phyloP scores from a whole-genome alignment of 306 rosid genomes.

The Biancaea sappan region DNA sequence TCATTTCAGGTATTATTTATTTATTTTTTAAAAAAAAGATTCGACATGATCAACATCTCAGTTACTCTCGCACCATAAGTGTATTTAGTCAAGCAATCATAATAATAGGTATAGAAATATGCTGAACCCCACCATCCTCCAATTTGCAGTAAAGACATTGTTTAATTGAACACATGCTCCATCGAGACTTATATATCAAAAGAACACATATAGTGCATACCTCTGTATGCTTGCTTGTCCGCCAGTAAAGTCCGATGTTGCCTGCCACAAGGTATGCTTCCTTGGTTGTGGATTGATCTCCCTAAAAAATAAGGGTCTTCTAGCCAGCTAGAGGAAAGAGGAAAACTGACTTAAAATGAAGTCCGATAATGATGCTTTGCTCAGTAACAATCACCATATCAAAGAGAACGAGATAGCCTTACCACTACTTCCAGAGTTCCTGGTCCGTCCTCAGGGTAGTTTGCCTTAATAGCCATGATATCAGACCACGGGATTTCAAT shows the following conservation, averaged over 20 bases:
- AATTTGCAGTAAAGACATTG: neutral
- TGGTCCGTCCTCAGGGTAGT: constrained; percentile 71
- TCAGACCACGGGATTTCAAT: constrained; percentile 95
- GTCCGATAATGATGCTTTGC: neutral
- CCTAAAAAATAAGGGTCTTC: constrained; percentile 81
- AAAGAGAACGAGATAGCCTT: neutral
- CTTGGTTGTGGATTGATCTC: constrained; percentile 93
- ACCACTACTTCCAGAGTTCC: constrained; percentile 77
- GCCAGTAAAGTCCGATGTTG: constrained; percentile 78
- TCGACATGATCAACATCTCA: neutral
- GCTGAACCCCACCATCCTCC: neutral
- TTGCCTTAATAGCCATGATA: constrained; percentile 76
- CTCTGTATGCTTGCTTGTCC: constrained; percentile 75
- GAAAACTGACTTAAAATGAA: constrained; percentile 30
- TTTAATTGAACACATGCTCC: neutral
- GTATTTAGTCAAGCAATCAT: neutral
- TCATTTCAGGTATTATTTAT: neutral
- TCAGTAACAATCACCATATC: neutral
- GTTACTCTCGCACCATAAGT: neutral
- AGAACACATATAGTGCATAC: constrained; percentile 36
- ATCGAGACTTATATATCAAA: neutral
- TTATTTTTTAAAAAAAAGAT: neutral
- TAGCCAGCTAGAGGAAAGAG: constrained; percentile 58
- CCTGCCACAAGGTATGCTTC: constrained; percentile 91
- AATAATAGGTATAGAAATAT: neutral